A percentile compares a stretch with the other conserved stretches of the same genome.
phyloP scores from a whole-genome alignment of 2,329 filamentous ascomycete species.

The Colletotrichum agaves region DNA sequence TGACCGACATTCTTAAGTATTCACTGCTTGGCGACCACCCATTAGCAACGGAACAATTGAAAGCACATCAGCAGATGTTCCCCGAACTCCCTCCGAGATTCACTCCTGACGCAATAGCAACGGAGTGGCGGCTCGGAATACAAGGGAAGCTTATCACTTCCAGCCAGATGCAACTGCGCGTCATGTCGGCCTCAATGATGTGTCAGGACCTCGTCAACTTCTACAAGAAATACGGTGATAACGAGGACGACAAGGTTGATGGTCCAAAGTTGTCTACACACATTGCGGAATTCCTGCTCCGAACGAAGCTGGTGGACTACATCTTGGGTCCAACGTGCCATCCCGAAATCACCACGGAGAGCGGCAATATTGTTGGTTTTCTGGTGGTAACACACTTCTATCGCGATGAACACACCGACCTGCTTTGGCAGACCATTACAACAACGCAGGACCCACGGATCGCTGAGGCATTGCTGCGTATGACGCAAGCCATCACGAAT shows the following conservation, averaged over 20 bases:
- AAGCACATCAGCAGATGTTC: conserved; percentile 46
- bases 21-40: conserved; percentile 52
- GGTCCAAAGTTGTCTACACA: conserved; percentile 66
- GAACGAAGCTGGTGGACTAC: conserved; percentile 82
- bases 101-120: conserved; percentile 62
- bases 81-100: conserved; percentile 52
- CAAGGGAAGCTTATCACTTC: conserved; percentile 80
- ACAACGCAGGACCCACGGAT: conserved; percentile 86
- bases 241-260: conserved; percentile 47
- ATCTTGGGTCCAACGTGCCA: conserved; percentile 92
- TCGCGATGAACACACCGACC: conserved; percentile 76
- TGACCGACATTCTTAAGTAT: conserved; percentile 57
- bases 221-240: conserved; percentile 69
- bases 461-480: conserved; percentile 80
- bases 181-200: conserved; percentile 81
- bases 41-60: conserved; percentile 48
- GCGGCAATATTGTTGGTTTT: conserved; percentile 87
- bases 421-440: conserved; percentile 85
- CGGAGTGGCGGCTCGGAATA: conserved; percentile 76
- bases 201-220: conserved; percentile 74
- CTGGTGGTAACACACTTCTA: conserved; percentile 83
- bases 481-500: conserved; percentile 63
- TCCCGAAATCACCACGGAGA: conserved; percentile 85
- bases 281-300: conserved; percentile 75
- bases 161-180: conserved; percentile 90